Evolutionary conservation across 192 early-diverging fungal genomes (phyloP).

Genomic region (Coemansia sp.): DNA sequence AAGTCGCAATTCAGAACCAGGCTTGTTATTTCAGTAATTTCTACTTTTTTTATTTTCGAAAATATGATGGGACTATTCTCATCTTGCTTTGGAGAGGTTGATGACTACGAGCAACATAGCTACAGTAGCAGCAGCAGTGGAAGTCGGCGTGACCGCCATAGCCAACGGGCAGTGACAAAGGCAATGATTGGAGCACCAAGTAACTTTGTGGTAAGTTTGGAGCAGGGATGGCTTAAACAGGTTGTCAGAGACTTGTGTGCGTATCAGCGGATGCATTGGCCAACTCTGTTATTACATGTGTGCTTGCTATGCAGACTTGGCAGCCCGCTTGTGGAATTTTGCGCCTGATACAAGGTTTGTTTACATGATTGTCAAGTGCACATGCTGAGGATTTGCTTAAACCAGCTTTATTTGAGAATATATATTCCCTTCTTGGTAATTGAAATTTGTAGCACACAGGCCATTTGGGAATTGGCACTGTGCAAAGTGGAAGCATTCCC

Average conservation of each 20-base stretch:
- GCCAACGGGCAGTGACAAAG: slow-evolving; percentile 42
- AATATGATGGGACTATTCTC: slow-evolving; percentile 48
- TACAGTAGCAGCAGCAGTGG: slow-evolving; percentile 6
- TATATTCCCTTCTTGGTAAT: not conserved
- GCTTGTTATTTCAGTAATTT: slow-evolving; percentile 4
- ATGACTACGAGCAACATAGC: slow-evolving; percentile 8
- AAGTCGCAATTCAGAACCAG: not conserved
- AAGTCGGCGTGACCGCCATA: not conserved
- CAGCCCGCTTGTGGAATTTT: not conserved
- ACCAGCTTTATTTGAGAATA: not conserved
- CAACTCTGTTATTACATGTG: not conserved
- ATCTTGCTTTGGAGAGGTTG: slow-evolving; percentile 49
- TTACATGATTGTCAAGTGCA: not conserved
- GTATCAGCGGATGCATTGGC: not conserved
- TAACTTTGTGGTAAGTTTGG: slow-evolving; percentile 50
- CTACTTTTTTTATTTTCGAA: not conserved
- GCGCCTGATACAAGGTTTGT: not conserved
- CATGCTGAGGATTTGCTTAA: not conserved
- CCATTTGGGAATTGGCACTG: slow-evolving; percentile 47
- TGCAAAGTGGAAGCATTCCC: slow-evolving; percentile 27
- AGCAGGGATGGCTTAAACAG: not conserved
- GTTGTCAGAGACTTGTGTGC: not conserved
- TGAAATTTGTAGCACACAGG: slow-evolving; percentile 44
- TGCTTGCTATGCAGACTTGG: not conserved
- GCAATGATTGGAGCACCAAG: slow-evolving; percentile 51